Base-by-base conservation (phyloP, 306 rosid species). In the Vigna nakashimae region DNA sequence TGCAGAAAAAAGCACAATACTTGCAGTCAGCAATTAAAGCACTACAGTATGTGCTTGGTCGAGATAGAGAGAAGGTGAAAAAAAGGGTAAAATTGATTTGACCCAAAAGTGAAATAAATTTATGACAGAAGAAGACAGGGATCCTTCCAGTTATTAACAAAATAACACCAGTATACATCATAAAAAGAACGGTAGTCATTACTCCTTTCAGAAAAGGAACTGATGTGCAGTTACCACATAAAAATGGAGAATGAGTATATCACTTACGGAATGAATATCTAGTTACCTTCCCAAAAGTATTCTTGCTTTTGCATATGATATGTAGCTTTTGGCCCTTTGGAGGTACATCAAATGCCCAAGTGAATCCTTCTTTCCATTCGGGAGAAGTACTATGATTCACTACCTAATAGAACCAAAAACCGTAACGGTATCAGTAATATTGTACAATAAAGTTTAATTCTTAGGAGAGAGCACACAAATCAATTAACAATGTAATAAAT, bases 281-380 rank as follows among this genome's bases (percentile, higher is more conserved):
- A 76, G 49, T 80, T 95, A 95, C 98, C 98, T 95, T 95, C 64
- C 96, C 98, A 62, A 95, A 95, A 75, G 98, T 95, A 83, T 89
- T 95, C 88, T 95, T 95, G 98, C 95, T 95, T 87, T 95, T 95
- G 90, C 98, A 95, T 70, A 92, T 70, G 72, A 95, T 92, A 72
- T 95, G 92, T 73, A 95, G 91, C 80, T 92, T 95, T 76, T 95
- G 98, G 80, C 98, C 98, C 88, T 92, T 95, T 26, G 98, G 98
- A 80, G 98, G 98, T 42, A 91, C 96, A 76, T 95, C 98, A 75
- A 92, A 95, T 55, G 89, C 98, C 98, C 98, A 95, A 0, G 93
- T 91, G 89, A 95, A 95, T 28, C 98, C 97, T 92, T 95, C 98
- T 79, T 95, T 88, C 98, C 98, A 95, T 82, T 95, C 98, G 16